Evolutionary conservation across 805 yeast genomes (phyloP).

Genomic region (Candida sakaeoensis): DNA sequence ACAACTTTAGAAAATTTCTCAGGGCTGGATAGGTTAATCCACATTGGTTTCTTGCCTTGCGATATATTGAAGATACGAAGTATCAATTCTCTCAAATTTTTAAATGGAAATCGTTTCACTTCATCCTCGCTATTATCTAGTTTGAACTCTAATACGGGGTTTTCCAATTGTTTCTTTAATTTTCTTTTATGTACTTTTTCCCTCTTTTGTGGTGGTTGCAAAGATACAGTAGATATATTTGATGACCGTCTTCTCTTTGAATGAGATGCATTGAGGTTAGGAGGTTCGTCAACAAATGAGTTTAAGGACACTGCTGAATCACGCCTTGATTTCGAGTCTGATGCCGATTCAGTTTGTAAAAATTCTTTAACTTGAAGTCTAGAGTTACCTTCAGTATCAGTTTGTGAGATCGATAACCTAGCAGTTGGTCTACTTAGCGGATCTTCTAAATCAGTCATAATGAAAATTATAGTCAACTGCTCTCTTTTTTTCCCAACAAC

Average conservation of each 20-base stretch:
- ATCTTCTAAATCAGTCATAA: conserved; percentile 12
- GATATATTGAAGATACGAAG: conserved; percentile 12
- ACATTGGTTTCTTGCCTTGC: conserved; percentile 24
- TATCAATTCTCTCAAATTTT: conserved; percentile 17
- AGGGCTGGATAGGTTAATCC: conserved; percentile 49
- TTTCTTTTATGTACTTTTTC: conserved; percentile 26
- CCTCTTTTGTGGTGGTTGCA: conserved; percentile 12
- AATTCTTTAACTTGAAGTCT: conserved; percentile 17
- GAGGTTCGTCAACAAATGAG: conserved; percentile 17
- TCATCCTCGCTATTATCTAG: conserved; percentile 4
- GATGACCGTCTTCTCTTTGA: conserved; percentile 39
- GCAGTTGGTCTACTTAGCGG: conserved; percentile 23
- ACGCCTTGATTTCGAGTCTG: conserved; percentile 12
- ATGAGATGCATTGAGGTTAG: conserved; percentile 3
- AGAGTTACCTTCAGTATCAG: conserved; percentile 17
- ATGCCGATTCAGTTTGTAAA: conserved; percentile 4
- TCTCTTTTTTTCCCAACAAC: not conserved
- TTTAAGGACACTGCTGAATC: conserved; percentile 23
- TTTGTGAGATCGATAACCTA: conserved; percentile 23
- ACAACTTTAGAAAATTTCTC: conserved; percentile 51
- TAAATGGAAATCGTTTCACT: conserved; percentile 15
- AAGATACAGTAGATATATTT: conserved; percentile 21
- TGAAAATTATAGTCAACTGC: not conserved
- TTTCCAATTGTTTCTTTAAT: conserved; percentile 27
- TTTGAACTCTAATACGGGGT: conserved; percentile 17